Base-by-base conservation (phyloP, 805 yeast genomes). In the Kregervanrija delftensis region DNA sequence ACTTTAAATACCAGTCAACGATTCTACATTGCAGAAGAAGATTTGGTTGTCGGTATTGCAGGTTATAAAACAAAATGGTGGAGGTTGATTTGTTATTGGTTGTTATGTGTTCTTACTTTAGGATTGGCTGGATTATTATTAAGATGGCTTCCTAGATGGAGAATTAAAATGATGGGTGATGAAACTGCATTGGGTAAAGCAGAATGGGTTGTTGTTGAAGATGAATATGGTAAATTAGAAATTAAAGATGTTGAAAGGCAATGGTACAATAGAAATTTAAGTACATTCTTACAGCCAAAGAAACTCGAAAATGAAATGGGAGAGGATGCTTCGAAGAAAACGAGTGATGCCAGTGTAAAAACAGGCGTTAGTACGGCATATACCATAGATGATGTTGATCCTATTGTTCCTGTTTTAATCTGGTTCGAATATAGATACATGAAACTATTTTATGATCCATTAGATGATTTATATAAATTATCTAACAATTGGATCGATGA, bases 11-110 rank as follows among this genome's bases (percentile, higher is more conserved):
- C 67, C 44, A 74, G 72, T 52, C 99, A 93, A 64, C 73, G 96
- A 46, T 88, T 86, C 62, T 93, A 91, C 62, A 76, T 93, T 49
- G 90, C 96, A 0, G 98, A 93, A 61, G 99, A 93, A 60, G 99
- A 93, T 67, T 69, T 93, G 57, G 91, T 91, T 11, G 77, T 93
- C 48, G 96, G 96, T 49, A 85, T 93, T 49, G 99, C 97, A 0
- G 98, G 98, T 4, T 93, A 86, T 62, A 64, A 64, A 43, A 76
- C 81, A 12, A 75, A 81, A 11, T 57, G 57, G 40, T 43, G 71
- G 51, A 76, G 80, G 49, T 55, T 64, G 4, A 35, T 66, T 0
- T 12, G 74, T 1, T 89, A 82, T 59, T 73, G 76, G 48, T 11
- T 74, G 0, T 46, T 84, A 2, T 82, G 88, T 48, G 42, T 76